Evolutionary conservation across 2,329 filamentous ascomycete species (phyloP), one percentile per base, ranked within the genome.

Genomic region (Trichothecium roseum): DNA sequence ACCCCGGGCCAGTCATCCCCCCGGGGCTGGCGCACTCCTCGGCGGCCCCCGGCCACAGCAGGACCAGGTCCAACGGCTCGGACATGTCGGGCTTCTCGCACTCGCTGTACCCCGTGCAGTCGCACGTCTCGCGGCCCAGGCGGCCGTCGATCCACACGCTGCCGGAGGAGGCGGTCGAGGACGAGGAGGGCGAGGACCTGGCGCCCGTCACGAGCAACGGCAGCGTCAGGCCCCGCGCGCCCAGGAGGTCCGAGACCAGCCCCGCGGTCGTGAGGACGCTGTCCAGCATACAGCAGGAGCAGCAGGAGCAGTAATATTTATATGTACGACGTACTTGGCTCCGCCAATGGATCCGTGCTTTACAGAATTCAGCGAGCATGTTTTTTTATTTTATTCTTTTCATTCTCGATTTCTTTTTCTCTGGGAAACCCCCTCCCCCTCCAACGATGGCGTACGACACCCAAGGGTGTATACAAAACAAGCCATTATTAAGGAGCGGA

Each of bases 1-100:
- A 68, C 32, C 68, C 66, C 0, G 68, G 68, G 0, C 68, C 68
- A 1, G 51, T 52, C 8, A 44, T 63, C 5, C 53, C 54, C 13
- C 54, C 49, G 7, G 51, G 56, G 13, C 40, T 42, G 29, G 47
- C 43, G n/a, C 49, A 45, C 24, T 42, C 42, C 3, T 40, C 41
- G 29, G 47, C 43, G n/a, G 48, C 45, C 24, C 41, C 42, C 3
- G 52, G 52, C 31, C 50, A 46, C 29, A 48, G 53, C n/a, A 20
- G 37, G 8, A 35, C 16, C 8, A 39, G 29, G 33, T 35, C 32
- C 4, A 16, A n/a, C 13, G 33, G 18, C 13, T 35, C 37, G 5
- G 28, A 35, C 13, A 39, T 29, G 29, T 35, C 32, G 5, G 16
- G 13, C 13, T 29, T 14, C 9, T 35, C 37, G 9, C 22, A 35